Percentiles rank a stretch among this genome's conserved stretches.
Evolutionary conservation across 2,329 filamentous ascomycete species (phyloP).

Genomic region (Fusarium sp.): DNA sequence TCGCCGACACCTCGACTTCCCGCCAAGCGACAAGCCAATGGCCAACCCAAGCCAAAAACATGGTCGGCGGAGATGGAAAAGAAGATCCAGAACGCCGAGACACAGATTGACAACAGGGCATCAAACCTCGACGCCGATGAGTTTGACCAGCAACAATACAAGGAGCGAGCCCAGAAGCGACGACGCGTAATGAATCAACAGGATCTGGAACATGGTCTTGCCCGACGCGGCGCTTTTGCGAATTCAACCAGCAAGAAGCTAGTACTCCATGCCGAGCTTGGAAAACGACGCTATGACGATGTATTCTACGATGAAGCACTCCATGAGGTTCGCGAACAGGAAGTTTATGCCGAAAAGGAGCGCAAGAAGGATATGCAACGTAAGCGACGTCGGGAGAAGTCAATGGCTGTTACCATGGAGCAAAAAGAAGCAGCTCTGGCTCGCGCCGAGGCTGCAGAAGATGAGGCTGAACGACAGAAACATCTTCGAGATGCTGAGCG

Average conservation of each 20-base stretch:
- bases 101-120: slow-evolving; percentile 61
- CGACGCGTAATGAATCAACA: slow-evolving; percentile 72
- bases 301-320: slow-evolving; percentile 84
- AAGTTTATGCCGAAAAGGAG: slow-evolving; percentile 95
- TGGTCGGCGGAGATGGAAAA: slow-evolving; percentile 66
- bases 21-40: slow-evolving; percentile 71
- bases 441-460: slow-evolving; percentile 80
- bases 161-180: slow-evolving; percentile 74
- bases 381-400: slow-evolving; percentile 94
- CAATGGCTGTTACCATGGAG: slow-evolving; percentile 92
- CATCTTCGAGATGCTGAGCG: slow-evolving; percentile 88
- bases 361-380: slow-evolving; percentile 99
- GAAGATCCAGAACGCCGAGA: slow-evolving; percentile 55
- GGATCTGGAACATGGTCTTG: slow-evolving; percentile 74
- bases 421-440: slow-evolving; percentile 86
- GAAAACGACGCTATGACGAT: slow-evolving; percentile 81
- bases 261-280: slow-evolving; percentile 74
- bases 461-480: slow-evolving; percentile 84
- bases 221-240: slow-evolving; percentile 70
- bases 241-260: slow-evolving; percentile 72
- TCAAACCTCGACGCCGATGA: slow-evolving; percentile 59
- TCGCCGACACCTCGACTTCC: slow-evolving; percentile 62
- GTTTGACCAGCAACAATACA: slow-evolving; percentile 61
- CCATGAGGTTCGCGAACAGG: slow-evolving; percentile 87
- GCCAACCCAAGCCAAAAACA: slow-evolving; percentile 73